phyloP scores from a whole-genome alignment of 495 filamentous ascomycete species.

The Bacidia gigantensis region DNA sequence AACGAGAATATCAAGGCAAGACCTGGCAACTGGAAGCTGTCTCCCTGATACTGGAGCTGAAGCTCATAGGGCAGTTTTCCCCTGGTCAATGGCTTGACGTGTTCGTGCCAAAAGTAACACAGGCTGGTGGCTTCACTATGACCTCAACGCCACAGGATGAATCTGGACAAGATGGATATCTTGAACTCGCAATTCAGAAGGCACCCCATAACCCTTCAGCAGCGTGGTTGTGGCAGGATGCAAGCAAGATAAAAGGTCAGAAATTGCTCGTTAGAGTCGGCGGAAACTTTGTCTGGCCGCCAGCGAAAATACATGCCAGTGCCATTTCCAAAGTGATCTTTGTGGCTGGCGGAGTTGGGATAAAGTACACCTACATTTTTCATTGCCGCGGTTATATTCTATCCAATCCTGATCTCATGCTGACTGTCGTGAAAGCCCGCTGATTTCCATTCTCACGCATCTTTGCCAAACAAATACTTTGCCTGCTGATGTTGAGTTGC shows the following conservation, averaged over 20 bases:
- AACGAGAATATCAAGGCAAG: constrained; percentile 12
- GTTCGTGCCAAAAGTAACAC: constrained; percentile 8
- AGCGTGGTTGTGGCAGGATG: constrained; percentile 57
- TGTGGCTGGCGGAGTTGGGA: constrained; percentile 71
- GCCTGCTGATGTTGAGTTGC: constrained; percentile 22
- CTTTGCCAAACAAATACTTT: constrained; percentile 24
- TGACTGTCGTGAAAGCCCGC: constrained; percentile 27
- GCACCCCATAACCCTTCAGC: constrained; percentile 55
- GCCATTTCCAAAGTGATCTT: constrained; percentile 48
- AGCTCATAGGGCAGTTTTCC: constrained; percentile 39
- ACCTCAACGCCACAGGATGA: constrained; percentile 17
- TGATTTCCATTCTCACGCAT: constrained; percentile 45
- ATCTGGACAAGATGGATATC: constrained; percentile 23
- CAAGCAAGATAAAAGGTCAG: constrained; percentile 39
- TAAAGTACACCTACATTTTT: constrained; percentile 37
- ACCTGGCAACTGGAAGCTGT: background rate
- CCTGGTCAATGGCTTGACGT: constrained; percentile 92
- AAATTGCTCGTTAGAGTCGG: constrained; percentile 57
- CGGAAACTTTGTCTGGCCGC: constrained; percentile 69
- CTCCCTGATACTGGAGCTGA: constrained; percentile 8
- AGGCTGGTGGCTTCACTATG: constrained; percentile 19
- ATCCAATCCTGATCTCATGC: too few species aligned
- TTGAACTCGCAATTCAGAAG: constrained; percentile 64
- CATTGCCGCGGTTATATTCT: constrained; percentile 12
- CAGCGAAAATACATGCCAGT: constrained; percentile 27